A percentile compares a stretch with the other conserved stretches of the same genome.
phyloP scores from a whole-genome alignment of 352 stramenopile species.

The Plasmopara muralis region DNA sequence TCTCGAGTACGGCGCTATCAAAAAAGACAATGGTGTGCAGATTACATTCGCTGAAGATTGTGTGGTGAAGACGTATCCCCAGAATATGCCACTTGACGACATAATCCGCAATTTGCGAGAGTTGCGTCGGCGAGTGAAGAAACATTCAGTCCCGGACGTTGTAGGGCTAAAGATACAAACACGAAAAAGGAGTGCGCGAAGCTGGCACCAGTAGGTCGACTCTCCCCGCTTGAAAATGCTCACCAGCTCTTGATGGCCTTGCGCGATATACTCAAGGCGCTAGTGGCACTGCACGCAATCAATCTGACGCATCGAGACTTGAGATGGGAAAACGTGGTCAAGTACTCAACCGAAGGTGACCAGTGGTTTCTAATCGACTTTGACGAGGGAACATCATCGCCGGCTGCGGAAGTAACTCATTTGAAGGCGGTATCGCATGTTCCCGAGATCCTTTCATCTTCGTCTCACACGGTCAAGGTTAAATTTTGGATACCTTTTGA shows the following conservation, averaged over 20 bases:
- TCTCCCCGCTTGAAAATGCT: no score
- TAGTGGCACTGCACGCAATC: no score
- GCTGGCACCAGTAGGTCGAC: no score
- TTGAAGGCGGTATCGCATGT: conserved; percentile 19
- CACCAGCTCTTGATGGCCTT: no score
- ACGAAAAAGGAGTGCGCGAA: no score
- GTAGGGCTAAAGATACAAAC: no score
- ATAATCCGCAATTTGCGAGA: no score
- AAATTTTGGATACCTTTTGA: conserved; percentile 9
- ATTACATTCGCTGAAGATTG: conserved; percentile 2
- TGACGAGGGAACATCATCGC: conserved; percentile 4
- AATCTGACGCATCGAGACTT: conserved; percentile 2
- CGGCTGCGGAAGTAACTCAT: conserved; percentile 3
- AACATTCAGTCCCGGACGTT: no score
- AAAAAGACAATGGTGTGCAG: conserved; percentile 8
- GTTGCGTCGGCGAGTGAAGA: no score
- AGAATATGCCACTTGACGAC: no score
- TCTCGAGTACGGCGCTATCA: conserved; percentile 6
- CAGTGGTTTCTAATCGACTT: conserved; percentile 5
- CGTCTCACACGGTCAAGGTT: conserved; percentile 13
- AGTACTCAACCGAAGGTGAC: conserved; percentile 9
- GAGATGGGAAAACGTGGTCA: conserved; percentile 14
- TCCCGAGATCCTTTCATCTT: conserved; percentile 15
- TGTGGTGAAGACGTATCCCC: no score
- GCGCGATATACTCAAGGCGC: no score